These are phyloP conservation scores for Phytophthora parvispora DNA, from an alignment of 352 stramenopile species.

Conservation along the genomic window DNA sequence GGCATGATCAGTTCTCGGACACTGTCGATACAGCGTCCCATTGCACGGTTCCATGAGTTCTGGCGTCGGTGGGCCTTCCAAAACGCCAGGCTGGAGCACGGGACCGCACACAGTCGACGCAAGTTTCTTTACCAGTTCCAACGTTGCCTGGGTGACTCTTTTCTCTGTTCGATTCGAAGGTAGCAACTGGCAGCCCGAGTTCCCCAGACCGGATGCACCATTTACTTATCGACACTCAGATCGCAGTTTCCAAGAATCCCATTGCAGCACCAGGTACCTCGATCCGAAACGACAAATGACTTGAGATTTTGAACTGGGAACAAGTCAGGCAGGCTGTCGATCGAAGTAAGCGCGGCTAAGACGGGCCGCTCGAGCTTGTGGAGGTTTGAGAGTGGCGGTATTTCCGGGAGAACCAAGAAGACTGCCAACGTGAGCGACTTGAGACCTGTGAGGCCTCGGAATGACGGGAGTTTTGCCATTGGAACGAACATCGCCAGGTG, in stretches of 20 bases:
- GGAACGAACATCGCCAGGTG: constrained; percentile 19
- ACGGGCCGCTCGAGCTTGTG: constrained; percentile 28
- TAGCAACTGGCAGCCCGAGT: constrained; percentile 6
- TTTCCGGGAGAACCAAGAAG: constrained; percentile 11
- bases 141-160: not conserved
- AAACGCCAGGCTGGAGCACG: not conserved
- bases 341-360: not conserved
- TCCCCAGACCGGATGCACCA: constrained; percentile 2
- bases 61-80: not conserved
- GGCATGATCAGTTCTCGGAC: not conserved
- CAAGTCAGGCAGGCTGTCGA: constrained; percentile 21
- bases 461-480: constrained; percentile 14
- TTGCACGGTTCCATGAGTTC: constrained; percentile 14
- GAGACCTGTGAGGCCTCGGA: constrained; percentile 31
- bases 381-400: constrained; percentile 19
- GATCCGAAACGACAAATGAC: constrained; percentile 6
- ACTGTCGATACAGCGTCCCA: constrained; percentile 30
- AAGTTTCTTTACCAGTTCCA: not conserved
- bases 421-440: constrained; percentile 28
- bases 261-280: constrained; percentile 34
- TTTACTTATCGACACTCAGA: constrained; percentile 5
- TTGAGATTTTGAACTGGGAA: constrained; percentile 7
- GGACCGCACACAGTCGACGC: not conserved
- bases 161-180: not conserved
- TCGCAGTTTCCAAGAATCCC: constrained; percentile 31